These are phyloP conservation scores for Wickerhamomyces mucosus DNA, from an alignment of 805 yeast genomes.

Conservation along the genomic window DNA sequence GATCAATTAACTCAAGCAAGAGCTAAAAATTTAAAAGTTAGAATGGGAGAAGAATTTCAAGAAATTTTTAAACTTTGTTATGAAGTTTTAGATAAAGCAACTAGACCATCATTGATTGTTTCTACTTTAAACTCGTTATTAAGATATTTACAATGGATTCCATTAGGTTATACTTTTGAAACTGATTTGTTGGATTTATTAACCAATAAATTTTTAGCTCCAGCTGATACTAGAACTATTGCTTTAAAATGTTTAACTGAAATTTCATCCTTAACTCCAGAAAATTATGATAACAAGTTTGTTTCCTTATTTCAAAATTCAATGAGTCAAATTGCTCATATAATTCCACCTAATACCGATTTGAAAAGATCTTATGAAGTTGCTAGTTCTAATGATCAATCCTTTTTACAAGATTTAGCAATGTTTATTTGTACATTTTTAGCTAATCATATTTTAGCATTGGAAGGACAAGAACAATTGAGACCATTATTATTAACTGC, in stretches of 20 bases:
- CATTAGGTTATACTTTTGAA: conserved; percentile 80
- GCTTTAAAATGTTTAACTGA: conserved; percentile 92
- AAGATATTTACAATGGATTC: conserved; percentile 92
- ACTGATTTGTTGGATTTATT: conserved; percentile 69
- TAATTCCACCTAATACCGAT: conserved; percentile 68
- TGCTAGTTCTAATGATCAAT: conserved; percentile 81
- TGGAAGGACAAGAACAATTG: conserved; percentile 47
- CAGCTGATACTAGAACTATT: conserved; percentile 71
- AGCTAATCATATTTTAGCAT: conserved; percentile 55
- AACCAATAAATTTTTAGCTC: conserved; percentile 65
- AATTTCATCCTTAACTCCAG: conserved; percentile 59
- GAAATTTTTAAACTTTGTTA: conserved; percentile 89
- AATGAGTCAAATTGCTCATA: conserved; percentile 55
- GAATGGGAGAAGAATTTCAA: conserved; percentile 84
- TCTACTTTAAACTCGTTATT: conserved; percentile 78
- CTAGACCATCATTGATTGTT: conserved; percentile 71
- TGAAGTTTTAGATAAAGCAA: conserved; percentile 84
- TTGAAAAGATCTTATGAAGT: conserved; percentile 60
- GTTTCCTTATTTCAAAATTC: conserved; percentile 62
- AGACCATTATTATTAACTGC: conserved; percentile 58
- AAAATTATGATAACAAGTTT: conserved; percentile 48
- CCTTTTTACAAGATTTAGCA: conserved; percentile 89
- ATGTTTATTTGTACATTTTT: conserved; percentile 84
- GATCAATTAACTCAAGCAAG: conserved; percentile 97
- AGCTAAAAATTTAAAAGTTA: conserved; percentile 69